phyloP scores from a whole-genome alignment of 1,284 basidiomycete species.

The Melampsora americana region DNA sequence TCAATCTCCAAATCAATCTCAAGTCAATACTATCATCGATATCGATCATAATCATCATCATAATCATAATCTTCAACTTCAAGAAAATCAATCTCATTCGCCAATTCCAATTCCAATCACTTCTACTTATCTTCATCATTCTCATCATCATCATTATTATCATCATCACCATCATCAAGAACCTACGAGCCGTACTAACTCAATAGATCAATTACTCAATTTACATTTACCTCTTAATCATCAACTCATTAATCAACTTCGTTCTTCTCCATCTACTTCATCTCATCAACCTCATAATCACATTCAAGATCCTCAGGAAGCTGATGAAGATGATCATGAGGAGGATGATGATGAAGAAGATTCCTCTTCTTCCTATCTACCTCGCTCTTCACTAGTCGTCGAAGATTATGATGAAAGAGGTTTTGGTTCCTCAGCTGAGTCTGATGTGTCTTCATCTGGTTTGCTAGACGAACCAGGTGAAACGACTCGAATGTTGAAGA shows the following conservation, averaged over 20 bases:
- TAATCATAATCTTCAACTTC: background rate
- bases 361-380: background rate
- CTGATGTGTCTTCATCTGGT: constrained; percentile 24
- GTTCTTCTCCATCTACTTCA: no score
- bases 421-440: constrained; percentile 25
- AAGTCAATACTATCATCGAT: constrained; percentile 1
- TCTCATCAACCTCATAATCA: no score
- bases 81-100: background rate
- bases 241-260: no score
- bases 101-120: background rate
- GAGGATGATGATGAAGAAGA: constrained; percentile 13
- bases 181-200: background rate
- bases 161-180: background rate
- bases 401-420: constrained; percentile 27
- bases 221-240: no score
- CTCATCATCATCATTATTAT: constrained; percentile 6
- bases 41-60: background rate
- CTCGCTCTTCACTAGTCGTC: background rate
- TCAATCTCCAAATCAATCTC: background rate
- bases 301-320: no score
- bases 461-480: constrained; percentile 1
- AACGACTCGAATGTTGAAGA: constrained; percentile 19
- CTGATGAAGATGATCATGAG: background rate
- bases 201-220: no score
- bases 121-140: background rate